Evolutionary conservation across 148 eudicot genomes (phyloP).

Genomic region (Salicornia ramosissima): DNA sequence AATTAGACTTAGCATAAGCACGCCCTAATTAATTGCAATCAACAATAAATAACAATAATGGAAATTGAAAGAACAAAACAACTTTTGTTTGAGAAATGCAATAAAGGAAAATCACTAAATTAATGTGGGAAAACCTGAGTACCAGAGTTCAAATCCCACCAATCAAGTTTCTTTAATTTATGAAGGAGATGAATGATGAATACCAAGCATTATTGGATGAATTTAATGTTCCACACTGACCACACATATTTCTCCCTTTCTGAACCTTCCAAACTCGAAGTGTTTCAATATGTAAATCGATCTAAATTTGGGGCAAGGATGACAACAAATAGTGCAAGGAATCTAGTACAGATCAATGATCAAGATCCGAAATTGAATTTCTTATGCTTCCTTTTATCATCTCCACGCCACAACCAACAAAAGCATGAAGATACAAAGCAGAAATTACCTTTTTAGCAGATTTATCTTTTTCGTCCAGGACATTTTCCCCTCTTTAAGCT

Average conservation of each 20-base stretch:
- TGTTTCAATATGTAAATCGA: not conserved
- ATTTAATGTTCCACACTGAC: not conserved
- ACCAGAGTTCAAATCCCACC: not conserved
- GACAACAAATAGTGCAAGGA: not conserved
- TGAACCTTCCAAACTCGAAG: not conserved
- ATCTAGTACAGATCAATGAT: not conserved
- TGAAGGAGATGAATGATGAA: not conserved
- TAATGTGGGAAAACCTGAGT: not conserved
- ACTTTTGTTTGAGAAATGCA: not conserved
- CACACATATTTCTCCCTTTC: not conserved
- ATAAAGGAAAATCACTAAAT: not conserved
- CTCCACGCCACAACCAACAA: not conserved
- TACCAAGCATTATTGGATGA: not conserved
- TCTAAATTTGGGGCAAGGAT: not conserved
- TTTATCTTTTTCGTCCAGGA: slow-evolving; percentile 28
- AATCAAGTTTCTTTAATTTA: no score
- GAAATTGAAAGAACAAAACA: not conserved
- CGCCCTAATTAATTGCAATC: not conserved
- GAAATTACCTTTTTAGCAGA: slow-evolving; percentile 35
- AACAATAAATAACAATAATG: not conserved
- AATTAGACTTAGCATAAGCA: not conserved
- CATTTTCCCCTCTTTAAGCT: slow-evolving; percentile 27
- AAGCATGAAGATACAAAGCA: not conserved
- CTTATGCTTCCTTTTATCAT: not conserved
- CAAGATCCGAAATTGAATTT: not conserved